These are phyloP conservation scores for Panaeolus cyanescens DNA, from an alignment of 768 basidiomycete species.

Conservation along the genomic window DNA sequence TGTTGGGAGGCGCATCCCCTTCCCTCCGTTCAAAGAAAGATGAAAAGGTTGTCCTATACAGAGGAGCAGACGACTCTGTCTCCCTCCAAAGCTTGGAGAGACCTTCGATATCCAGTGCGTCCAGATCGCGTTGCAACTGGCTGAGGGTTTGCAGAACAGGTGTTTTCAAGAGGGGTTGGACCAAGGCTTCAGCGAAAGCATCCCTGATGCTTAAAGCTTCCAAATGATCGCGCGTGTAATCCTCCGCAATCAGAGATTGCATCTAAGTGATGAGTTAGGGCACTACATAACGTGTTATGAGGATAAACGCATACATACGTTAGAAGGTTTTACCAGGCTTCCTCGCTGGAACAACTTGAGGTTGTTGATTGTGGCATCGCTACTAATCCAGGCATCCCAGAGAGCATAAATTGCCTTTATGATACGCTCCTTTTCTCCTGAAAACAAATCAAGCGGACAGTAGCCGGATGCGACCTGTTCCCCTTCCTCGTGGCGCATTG, in stretches of 20 bases:
- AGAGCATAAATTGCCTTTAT: slow-evolving; percentile 65
- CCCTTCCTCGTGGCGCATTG: slow-evolving; percentile 45
- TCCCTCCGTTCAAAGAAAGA: slow-evolving; percentile 19
- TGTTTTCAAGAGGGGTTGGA: slow-evolving; percentile 48
- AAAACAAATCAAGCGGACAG: slow-evolving; percentile 92
- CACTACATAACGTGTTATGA: background rate
- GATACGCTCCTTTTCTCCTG: slow-evolving; percentile 62
- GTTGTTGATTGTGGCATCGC: slow-evolving; percentile 74
- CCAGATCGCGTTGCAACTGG: slow-evolving; percentile 72
- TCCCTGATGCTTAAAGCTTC: slow-evolving; percentile 38
- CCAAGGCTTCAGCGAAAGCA: slow-evolving; percentile 50
- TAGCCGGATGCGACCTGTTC: slow-evolving; percentile 50
- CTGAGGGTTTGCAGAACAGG: slow-evolving; percentile 57
- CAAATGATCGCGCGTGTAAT: slow-evolving; percentile 10
- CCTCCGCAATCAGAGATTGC: slow-evolving; percentile 26
- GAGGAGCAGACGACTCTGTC: slow-evolving; percentile 26
- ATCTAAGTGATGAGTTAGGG: slow-evolving; percentile 19
- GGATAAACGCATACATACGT: slow-evolving; percentile 39
- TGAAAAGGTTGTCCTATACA: slow-evolving; percentile 20
- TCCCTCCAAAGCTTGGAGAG: slow-evolving; percentile 49
- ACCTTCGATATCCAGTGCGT: slow-evolving; percentile 85
- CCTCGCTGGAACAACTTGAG: slow-evolving; percentile 79
- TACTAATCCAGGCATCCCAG: slow-evolving; percentile 72
- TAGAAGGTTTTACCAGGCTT: slow-evolving; percentile 51
- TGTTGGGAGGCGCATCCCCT: slow-evolving; percentile 17